These are phyloP conservation scores for Huntiella decipiens DNA, from an alignment of 2,329 filamentous ascomycete species.

Conservation along the genomic window DNA sequence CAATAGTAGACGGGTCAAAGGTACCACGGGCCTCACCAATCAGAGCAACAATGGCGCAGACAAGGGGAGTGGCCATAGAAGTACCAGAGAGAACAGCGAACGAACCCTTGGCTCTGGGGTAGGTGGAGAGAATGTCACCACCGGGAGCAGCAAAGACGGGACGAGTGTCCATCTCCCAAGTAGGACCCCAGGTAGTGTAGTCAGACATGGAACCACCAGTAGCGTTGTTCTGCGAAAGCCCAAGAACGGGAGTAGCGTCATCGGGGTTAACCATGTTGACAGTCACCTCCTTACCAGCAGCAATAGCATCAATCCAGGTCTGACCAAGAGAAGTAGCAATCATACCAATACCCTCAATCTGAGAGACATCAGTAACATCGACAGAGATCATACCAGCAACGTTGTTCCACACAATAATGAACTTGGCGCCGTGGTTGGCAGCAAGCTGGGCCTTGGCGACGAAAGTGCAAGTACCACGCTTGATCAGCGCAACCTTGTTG, in stretches of 20 bases:
- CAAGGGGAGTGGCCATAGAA: conserved; percentile 40
- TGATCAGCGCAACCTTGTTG: conserved; percentile 37
- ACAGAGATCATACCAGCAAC: conserved; percentile 19
- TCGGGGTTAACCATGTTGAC: conserved; percentile 25
- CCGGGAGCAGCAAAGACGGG: conserved; percentile 37
- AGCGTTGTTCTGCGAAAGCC: conserved; percentile 19
- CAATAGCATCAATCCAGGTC: conserved; percentile 25
- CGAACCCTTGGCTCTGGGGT: conserved; percentile 16
- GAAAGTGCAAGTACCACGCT: conserved; percentile 38
- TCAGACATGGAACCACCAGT: conserved; percentile 33
- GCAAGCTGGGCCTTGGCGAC: conserved; percentile 33
- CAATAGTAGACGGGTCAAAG: conserved; percentile 29
- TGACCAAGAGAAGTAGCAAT: conserved; percentile 23
- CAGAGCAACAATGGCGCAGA: conserved; percentile 35
- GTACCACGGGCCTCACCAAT: conserved; percentile 32
- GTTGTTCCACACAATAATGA: conserved; percentile 45
- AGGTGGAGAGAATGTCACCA: conserved; percentile 39
- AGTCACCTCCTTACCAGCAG: conserved; percentile 24
- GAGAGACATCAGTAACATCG: conserved; percentile 17
- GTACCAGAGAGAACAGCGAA: conserved; percentile 37
- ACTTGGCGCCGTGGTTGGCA: conserved; percentile 35
- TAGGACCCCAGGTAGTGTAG: conserved; percentile 42
- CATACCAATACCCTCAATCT: conserved; percentile 23
- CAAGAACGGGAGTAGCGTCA: conserved; percentile 20
- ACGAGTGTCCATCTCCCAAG: conserved; percentile 37